These are phyloP conservation scores for Litchi chinensis DNA, from an alignment of 345 rosid genomes.

Conservation along the genomic window DNA sequence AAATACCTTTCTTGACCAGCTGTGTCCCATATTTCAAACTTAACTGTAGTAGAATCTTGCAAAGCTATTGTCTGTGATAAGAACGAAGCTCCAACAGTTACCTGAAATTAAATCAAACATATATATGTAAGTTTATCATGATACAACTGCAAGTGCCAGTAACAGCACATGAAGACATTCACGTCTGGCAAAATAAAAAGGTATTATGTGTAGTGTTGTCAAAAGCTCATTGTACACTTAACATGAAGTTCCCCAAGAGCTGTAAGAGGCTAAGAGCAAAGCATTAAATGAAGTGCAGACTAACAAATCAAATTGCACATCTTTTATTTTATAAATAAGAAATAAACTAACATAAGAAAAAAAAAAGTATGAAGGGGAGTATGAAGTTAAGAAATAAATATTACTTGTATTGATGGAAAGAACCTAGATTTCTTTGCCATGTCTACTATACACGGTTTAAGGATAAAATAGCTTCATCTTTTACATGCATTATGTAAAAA, in stretches of 20 bases:
- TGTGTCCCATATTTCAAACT: conserved; percentile 99
- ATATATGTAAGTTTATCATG: neutral
- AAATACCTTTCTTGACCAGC: conserved; percentile 98
- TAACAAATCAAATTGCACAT: neutral
- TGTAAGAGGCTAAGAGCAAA: neutral
- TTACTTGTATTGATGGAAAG: neutral
- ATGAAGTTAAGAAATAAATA: neutral
- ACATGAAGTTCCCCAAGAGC: neutral
- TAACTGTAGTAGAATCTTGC: conserved; percentile 95
- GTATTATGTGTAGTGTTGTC: neutral
- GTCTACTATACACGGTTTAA: neutral
- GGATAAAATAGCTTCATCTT: neutral
- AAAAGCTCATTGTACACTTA: neutral
- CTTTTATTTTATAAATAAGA: neutral
- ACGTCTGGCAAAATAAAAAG: neutral
- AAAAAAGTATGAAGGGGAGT: neutral
- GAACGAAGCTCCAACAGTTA: conserved; percentile 97
- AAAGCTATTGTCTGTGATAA: conserved; percentile 94
- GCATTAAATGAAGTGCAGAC: neutral
- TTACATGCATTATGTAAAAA: neutral
- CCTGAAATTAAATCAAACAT: conserved; percentile 52
- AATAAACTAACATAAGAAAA: neutral
- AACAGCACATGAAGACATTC: conserved; percentile 8
- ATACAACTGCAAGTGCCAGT: neutral
- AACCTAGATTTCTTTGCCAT: neutral